These are phyloP conservation scores for Daldinia sp. DNA, from an alignment of 2,329 filamentous ascomycete species.

Conservation along the genomic window DNA sequence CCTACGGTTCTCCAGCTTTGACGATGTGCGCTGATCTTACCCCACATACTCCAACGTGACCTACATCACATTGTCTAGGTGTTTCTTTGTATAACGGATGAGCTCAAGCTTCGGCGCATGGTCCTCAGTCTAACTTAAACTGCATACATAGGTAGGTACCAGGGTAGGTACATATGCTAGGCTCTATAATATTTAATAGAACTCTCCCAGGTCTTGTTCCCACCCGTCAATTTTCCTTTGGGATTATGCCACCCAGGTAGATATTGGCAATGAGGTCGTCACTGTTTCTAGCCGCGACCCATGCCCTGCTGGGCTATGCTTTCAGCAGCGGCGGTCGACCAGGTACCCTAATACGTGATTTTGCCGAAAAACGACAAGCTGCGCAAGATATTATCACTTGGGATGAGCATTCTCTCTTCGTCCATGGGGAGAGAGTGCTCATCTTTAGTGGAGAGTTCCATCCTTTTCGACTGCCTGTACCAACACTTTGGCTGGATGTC, in stretches of 20 bases:
- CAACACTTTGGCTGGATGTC: conserved; percentile 68
- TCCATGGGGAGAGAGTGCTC: conserved; percentile 71
- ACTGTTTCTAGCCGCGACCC: conserved; percentile 24
- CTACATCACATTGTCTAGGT: conserved; percentile 16
- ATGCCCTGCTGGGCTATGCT: conserved; percentile 30
- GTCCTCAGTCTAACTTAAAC: conserved; percentile 13
- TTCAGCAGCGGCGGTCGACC: conserved; percentile 26
- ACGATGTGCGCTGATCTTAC: conserved; percentile 23
- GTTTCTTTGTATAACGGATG: conserved; percentile 18
- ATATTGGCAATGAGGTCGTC: conserved; percentile 30
- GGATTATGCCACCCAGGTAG: neutral
- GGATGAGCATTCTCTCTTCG: conserved; percentile 72
- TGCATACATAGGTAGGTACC: conserved; percentile 27
- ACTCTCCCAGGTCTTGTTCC: neutral
- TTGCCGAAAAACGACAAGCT: conserved; percentile 17
- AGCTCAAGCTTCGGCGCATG: conserved; percentile 11
- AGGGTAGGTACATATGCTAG: no score
- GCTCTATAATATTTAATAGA: neutral
- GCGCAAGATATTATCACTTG: conserved; percentile 60
- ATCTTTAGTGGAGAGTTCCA: conserved; percentile 74
- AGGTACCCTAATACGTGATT: conserved; percentile 26
- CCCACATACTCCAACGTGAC: conserved; percentile 35
- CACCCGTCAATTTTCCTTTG: neutral
- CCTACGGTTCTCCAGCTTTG: conserved; percentile 22
- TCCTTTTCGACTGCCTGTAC: conserved; percentile 61